Conservation (phyloP, 257 asterid genomes). For the Solanum tarapatanum region DNA sequence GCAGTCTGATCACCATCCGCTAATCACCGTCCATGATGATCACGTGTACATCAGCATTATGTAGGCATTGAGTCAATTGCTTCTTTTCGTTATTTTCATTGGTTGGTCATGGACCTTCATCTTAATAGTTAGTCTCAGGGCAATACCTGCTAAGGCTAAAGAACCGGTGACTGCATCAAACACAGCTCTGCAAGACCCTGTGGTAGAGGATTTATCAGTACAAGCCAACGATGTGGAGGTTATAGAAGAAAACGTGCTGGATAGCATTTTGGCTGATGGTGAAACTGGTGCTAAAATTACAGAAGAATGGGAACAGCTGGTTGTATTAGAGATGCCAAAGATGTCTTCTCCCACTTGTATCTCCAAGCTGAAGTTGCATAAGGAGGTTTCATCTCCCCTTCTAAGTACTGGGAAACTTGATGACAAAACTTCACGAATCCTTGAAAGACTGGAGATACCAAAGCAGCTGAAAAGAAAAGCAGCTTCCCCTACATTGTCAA, state of each 20-base stretch:
- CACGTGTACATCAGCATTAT: not conserved
- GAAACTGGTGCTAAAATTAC: conserved; percentile 23
- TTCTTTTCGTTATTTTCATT: not conserved
- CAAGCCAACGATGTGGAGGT: conserved; percentile 8
- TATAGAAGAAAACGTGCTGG: conserved; percentile 19
- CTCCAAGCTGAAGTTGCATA: conserved; percentile 32
- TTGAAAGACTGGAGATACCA: conserved; percentile 83
- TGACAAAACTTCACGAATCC: conserved; percentile 75
- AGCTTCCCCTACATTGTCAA: conserved; percentile 38
- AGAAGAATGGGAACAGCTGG: conserved; percentile 74
- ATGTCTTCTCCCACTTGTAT: conserved; percentile 31
- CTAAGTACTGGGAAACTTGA: conserved; percentile 47
- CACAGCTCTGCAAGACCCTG: conserved; percentile 13
- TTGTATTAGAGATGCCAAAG: conserved; percentile 46
- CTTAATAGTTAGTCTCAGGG: conserved; percentile 29
- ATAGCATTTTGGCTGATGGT: conserved; percentile 15
- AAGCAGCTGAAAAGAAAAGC: conserved; percentile 62
- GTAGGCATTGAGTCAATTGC: not conserved
- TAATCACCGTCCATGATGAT: not conserved
- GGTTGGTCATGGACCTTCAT: not conserved
- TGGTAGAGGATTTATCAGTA: conserved; percentile 16
- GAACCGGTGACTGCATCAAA: conserved; percentile 27
- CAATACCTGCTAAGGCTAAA: conserved; percentile 39
- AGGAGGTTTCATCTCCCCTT: conserved; percentile 33
- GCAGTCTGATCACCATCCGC: not conserved